Base-by-base conservation (phyloP, 345 rosid species). In the Rubroshorea leprosula region DNA sequence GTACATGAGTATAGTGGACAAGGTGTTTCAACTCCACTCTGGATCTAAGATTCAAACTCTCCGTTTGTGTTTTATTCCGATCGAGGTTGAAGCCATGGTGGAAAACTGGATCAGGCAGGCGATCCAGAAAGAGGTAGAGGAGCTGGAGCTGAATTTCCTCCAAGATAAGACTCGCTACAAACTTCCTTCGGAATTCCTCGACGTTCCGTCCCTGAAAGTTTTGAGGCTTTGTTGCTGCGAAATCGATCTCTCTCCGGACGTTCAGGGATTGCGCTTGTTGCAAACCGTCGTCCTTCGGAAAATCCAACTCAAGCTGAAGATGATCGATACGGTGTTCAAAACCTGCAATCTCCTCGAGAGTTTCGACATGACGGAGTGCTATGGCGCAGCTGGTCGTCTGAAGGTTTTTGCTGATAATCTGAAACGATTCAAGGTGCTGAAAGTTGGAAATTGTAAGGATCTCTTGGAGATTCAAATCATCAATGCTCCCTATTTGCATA, bases 141-240 rank as follows among this genome's bases (percentile, higher is more conserved):
- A 67, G 70, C 38, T 75, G 13, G 65, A 70, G 2, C 51, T 75
- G 29, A 51, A 67, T 21, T 71, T 75, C 8, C 0, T 6, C n/a
- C 23, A n/a, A 10, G 38, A 39, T 0, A 1, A 0, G 3, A 6
- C n/a, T 0, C 41, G 25, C 0, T 53, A 35, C 20, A 21, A 15
- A 16, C 38, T 70, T 8, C 14, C 51, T 23, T 19, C 50, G 0
- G 59, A 25, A 21, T 23, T 41, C 14, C 8, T 51, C 18, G 57
- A 55, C 5, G 20, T 49, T 11, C 11, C 45, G 22, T 12, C 67
- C 15, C 1, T 64, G 2, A 59, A 9, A 27, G 20, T 31, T 15
- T 5, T 69, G 14, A 60, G 56, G 35, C 24, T 65, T 0, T 13
- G 15, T 1, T 0, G 6, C 39, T 55, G 62, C 23, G 38, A 19